A percentile compares a stretch with the other conserved stretches of the same genome.
Conservation (phyloP, 169 alveolate genomes). For the Perkinsus olseni region DNA sequence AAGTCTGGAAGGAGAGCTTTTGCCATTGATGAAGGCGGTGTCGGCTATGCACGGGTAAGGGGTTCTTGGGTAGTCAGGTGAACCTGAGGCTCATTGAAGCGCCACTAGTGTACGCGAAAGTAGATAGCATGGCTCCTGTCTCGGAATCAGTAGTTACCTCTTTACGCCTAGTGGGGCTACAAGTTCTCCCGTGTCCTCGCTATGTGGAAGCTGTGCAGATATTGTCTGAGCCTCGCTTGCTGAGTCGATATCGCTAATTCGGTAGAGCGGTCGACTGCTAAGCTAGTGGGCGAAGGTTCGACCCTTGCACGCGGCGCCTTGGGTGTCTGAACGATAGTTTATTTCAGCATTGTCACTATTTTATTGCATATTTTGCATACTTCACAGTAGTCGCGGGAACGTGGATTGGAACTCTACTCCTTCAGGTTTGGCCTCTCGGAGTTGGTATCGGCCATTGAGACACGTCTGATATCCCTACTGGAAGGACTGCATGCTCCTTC, state of each 20-base stretch:
- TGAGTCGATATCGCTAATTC: too few species aligned
- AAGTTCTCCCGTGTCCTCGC: too few species aligned
- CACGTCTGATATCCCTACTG: background rate
- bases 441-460: background rate
- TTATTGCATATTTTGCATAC: too few species aligned
- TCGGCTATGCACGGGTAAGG: background rate
- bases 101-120: background rate
- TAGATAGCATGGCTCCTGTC: background rate
- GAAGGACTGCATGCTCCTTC: background rate
- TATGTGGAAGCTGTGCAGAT: too few species aligned
- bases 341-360: too few species aligned
- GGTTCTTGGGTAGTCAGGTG: too few species aligned
- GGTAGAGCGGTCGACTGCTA: conserved; percentile 99
- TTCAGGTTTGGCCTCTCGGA: background rate
- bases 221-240: conserved; percentile 70
- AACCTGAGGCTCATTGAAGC: too few species aligned
- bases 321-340: too few species aligned
- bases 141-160: background rate
- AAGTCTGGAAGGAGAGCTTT: background rate
- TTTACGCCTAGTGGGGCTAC: background rate
- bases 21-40: background rate
- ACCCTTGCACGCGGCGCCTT: conserved; percentile 74
- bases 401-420: too few species aligned
- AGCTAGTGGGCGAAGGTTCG: conserved; percentile 99
- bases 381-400: too few species aligned